Base-by-base conservation (phyloP, 164 flowering plant genomes). In the Dillenia suffruticosa region DNA sequence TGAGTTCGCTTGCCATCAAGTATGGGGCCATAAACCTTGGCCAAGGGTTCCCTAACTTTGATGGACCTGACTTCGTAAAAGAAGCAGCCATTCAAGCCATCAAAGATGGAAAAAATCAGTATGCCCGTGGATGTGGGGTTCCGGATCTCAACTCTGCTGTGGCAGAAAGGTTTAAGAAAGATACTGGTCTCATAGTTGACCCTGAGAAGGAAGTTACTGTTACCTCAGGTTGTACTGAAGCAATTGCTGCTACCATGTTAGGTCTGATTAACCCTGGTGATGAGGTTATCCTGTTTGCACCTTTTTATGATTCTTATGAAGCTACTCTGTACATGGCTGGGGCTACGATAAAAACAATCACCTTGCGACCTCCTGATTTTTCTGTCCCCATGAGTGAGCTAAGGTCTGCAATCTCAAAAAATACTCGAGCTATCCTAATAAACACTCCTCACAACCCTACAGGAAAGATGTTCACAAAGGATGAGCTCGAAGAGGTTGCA, bases 141-240 rank as follows among this genome's bases (percentile, higher is more conserved):
- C 89, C 97, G 13, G 89, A 85, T n/a, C 79, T 94, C 46, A 92
- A 92, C 66, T 68, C 80, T 59, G 96, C 96, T 10, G 77, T 94
- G 53, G 92, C 90, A 40, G 84, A 65, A 14, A 76, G 99, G 62
- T 94, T 94, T 72, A 74, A 76, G 75, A 89, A 85, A 68, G 99
- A 94, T 65, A 75, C 88, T 7, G 96, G 96, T 16, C 82, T 94
- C 16, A 72, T 72, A 57, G 87, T 94, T 15, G 92, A 91, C 70
- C 97, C 99, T 9, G 97, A 94, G 67, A 92, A 81, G 66, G 97
- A 94, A 83, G 82, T 94, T 24, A 92, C 99, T 1, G 85, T 92
- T 65, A 94, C 99, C 26, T 91, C 97, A 45, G 97, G 99, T 19
- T 94, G 99, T 82, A 94, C 97, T 14, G 99, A 94, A 78, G 99